Conservation (phyloP, 805 yeast species). For the Metschnikowia proteae region DNA sequence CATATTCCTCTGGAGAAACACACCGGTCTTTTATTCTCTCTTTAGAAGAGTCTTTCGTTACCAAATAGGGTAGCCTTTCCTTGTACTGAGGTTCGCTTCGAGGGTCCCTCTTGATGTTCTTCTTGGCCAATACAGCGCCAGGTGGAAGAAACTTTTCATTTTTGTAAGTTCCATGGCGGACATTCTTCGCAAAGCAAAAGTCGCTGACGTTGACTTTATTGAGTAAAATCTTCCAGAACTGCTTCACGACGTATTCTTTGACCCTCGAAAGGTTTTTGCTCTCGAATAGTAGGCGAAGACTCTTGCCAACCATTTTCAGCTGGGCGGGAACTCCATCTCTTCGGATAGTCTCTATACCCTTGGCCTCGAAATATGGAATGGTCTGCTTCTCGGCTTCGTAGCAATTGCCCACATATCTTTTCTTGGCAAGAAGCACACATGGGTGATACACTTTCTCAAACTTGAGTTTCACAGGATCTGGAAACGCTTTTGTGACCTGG, state of each 20-base stretch:
- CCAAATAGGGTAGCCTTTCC: conserved; percentile 86
- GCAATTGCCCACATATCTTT: conserved; percentile 85
- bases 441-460: conserved; percentile 94
- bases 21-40: conserved; percentile 71
- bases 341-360: conserved; percentile 92
- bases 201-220: conserved; percentile 71
- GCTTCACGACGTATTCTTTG: conserved; percentile 57
- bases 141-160: conserved; percentile 75
- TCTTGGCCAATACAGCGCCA: conserved; percentile 80
- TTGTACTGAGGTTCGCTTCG: conserved; percentile 81
- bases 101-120: conserved; percentile 58
- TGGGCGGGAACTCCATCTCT: conserved; percentile 95
- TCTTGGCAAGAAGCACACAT: conserved; percentile 75
- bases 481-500: conserved; percentile 60
- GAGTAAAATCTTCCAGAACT: conserved; percentile 63
- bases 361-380: conserved; percentile 80
- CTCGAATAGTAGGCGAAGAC: conserved; percentile 66
- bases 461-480: conserved; percentile 77
- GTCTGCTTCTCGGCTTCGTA: conserved; percentile 57
- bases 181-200: conserved; percentile 90
- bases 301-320: conserved; percentile 71
- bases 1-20: conserved; percentile 69
- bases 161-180: conserved; percentile 78
- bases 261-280: conserved; percentile 67
- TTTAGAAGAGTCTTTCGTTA: conserved; percentile 53